Percentiles rank a stretch among this genome's conserved stretches.
phyloP scores from a whole-genome alignment of 495 filamentous ascomycete genomes.

The Viridothelium virens region DNA sequence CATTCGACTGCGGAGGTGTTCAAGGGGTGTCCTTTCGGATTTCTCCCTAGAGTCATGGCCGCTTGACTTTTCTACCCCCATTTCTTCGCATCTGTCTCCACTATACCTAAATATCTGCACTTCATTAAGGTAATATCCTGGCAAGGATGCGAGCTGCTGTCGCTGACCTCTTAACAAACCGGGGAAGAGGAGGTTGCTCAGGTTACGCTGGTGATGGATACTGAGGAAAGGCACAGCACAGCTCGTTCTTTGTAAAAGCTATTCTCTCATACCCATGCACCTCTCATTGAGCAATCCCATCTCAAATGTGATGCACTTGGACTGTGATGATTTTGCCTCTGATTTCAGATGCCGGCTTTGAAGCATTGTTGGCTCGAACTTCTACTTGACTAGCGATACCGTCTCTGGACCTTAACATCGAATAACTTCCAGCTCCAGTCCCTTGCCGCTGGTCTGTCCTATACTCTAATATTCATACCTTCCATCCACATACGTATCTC shows the following conservation, averaged over 20 bases:
- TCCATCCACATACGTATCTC: not conserved
- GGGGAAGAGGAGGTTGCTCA: constrained; percentile 55
- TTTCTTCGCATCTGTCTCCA: constrained; percentile 1
- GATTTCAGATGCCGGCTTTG: constrained; percentile 7
- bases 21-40: constrained; percentile 3
- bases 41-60: not conserved
- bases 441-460: not conserved
- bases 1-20: not conserved
- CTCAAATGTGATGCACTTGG: not conserved
- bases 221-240: not conserved
- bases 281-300: constrained; percentile 3
- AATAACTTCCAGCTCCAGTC: not conserved
- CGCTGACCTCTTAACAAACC: constrained; percentile 60
- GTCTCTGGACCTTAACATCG: too few relatives aligned
- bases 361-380: not conserved
- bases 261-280: not conserved
- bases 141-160: not conserved
- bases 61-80: not conserved
- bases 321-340: not conserved
- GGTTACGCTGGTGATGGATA: not conserved
- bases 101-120: constrained; percentile 9
- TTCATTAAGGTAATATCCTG: not conserved
- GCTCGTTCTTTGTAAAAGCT: not conserved
- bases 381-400: too few relatives aligned
- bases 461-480: not conserved